phyloP scores from a whole-genome alignment of 805 yeast species.

The Ogataea parapolymorpha region DNA sequence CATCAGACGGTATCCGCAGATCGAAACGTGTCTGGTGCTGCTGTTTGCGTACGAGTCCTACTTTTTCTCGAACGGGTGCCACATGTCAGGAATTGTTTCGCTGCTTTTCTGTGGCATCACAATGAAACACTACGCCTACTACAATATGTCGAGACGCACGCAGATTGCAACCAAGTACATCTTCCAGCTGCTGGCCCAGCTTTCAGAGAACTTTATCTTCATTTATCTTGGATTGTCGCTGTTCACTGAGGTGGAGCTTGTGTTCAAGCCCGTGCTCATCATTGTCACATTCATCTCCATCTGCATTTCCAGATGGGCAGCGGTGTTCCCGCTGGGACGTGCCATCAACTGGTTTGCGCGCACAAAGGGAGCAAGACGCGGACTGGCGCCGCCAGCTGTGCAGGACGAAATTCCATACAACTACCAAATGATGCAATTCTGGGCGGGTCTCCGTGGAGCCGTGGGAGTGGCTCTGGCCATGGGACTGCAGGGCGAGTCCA shows the following conservation, averaged over 20 bases:
- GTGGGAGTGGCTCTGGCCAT: slow-evolving; percentile 98
- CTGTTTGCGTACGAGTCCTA: slow-evolving; percentile 93
- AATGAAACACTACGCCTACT: slow-evolving; percentile 93
- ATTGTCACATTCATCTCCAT: slow-evolving; percentile 86
- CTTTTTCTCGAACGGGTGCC: slow-evolving; percentile 97
- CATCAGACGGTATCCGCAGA: slow-evolving; percentile 91
- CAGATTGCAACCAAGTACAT: slow-evolving; percentile 95
- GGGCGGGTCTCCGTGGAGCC: slow-evolving; percentile 99
- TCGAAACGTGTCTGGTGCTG: slow-evolving; percentile 89
- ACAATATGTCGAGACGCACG: slow-evolving; percentile 94
- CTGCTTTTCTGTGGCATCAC: slow-evolving; percentile 95
- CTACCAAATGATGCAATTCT: slow-evolving; percentile 97
- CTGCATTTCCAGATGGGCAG: slow-evolving; percentile 94
- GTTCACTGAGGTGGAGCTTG: slow-evolving; percentile 94
- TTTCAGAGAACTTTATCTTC: slow-evolving; percentile 94
- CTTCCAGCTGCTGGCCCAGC: slow-evolving; percentile 89
- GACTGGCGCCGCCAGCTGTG: slow-evolving; percentile 34
- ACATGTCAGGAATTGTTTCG: slow-evolving; percentile 98
- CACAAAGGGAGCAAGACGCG: slow-evolving; percentile 51
- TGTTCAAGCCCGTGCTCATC: slow-evolving; percentile 89
- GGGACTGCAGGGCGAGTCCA: slow-evolving; percentile 94
- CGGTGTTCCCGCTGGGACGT: slow-evolving; percentile 90
- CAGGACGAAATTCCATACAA: slow-evolving; percentile 92
- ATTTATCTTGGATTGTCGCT: slow-evolving; percentile 91
- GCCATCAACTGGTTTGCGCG: slow-evolving; percentile 77